Evolutionary conservation across 2,329 filamentous ascomycete species (phyloP), one percentile per base, ranked within the genome.

Genomic region (Aspergillus fumigatiaffinis): DNA sequence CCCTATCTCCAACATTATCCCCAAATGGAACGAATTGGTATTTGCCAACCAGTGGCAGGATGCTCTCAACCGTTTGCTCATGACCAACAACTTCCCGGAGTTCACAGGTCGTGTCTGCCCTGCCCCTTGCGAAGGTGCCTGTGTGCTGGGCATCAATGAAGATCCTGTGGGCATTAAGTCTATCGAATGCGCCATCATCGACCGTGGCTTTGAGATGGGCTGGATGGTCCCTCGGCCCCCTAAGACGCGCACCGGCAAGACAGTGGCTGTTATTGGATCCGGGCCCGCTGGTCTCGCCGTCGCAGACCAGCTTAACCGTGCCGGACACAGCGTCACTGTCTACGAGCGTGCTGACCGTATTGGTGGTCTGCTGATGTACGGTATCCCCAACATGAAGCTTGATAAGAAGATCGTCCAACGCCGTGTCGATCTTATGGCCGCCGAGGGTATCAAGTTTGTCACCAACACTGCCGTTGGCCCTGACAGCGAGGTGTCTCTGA

Each of bases 341-440:
- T 97, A 94, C 71, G 93, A 97, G 82, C 91, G 93, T 63, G 86
- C 92, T 59, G 93, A 97, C 72, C 91, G 93, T 63, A 80, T 89
- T 57, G 93, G 93, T 77, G 93, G 93, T 75, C 82, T 97, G 55
- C 85, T 97, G 69, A 97, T 97, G 93, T 97, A 97, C 72, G 93
- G 93, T 66, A 97, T 97, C 66, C 93, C 93, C 65, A 97, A 97
- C 82, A 97, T 97, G 93, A 97, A 97, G 82, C 89, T 97, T 46
- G 93, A 97, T 80, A 97, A 97, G 84, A 91, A 91, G 72, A 87
- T 97, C 62, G 93, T 97, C 59, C 93, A 97, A 82, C 90, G 93
- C 53, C 90, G 93, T 74, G 92, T 94, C 51, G 91, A 97, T 76
- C 92, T 97, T 77, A 93, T 97, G 90, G 90, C 89, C 54, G 84